Evolutionary conservation across 495 filamentous ascomycete genomes (phyloP).

Genomic region (Daldinia childiae): DNA sequence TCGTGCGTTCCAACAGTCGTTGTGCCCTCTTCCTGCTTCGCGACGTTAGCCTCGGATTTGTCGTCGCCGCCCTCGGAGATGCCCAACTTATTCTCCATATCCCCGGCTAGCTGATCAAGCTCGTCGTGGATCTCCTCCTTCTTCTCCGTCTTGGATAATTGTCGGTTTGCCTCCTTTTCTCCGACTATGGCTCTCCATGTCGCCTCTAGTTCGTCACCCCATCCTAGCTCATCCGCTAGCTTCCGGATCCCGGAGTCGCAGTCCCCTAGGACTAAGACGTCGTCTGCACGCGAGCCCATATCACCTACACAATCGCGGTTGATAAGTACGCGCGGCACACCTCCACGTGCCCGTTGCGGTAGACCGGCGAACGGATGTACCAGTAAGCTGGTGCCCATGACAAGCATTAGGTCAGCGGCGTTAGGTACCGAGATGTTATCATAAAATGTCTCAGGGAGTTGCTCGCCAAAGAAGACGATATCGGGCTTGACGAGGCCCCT

Average conservation of each 20-base stretch:
- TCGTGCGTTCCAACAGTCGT: neutral
- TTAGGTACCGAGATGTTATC: constrained; percentile 62
- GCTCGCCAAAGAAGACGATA: constrained; percentile 93
- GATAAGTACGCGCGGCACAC: constrained; percentile 80
- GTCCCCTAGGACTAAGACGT: constrained; percentile 77
- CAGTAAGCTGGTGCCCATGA: constrained; percentile 90
- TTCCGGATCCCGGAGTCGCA: constrained; percentile 87
- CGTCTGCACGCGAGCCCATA: constrained; percentile 77
- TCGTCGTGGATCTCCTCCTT: constrained; percentile 43
- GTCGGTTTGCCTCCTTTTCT: constrained; percentile 53
- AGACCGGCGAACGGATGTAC: constrained; percentile 92
- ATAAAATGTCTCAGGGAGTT: constrained; percentile 76
- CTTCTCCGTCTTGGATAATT: constrained; percentile 40
- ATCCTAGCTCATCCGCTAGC: constrained; percentile 83
- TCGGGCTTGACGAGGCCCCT: constrained; percentile 92
- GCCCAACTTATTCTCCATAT: constrained; percentile 51
- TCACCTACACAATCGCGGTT: constrained; percentile 88
- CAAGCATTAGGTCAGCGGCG: constrained; percentile 80
- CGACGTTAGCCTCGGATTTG: constrained; percentile 36
- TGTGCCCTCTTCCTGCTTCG: constrained; percentile 30
- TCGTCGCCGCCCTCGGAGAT: constrained; percentile 42
- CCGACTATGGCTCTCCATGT: constrained; percentile 55
- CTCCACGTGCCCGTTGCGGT: constrained; percentile 67
- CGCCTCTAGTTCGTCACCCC: constrained; percentile 82
- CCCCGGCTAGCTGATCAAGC: constrained; percentile 49